Conservation (phyloP, 257 asterid genomes). For the Solanum appendiculatum region DNA sequence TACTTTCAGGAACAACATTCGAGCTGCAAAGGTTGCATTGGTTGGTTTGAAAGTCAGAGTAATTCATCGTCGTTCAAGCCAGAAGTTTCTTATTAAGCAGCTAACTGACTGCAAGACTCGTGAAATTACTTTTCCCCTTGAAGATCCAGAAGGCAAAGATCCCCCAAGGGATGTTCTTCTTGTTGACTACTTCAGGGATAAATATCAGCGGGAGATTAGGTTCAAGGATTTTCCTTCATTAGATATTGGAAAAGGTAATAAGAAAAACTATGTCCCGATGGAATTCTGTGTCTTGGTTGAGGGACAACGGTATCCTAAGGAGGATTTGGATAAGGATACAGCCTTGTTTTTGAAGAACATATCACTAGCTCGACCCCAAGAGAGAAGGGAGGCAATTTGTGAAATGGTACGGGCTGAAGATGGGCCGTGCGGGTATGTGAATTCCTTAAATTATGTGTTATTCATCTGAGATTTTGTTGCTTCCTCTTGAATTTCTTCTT, state of each 20-base stretch:
- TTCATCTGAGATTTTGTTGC: neutral
- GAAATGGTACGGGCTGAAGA: conserved; percentile 48
- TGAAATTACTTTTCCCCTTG: conserved; percentile 13
- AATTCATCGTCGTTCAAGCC: conserved; percentile 47
- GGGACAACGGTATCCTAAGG: conserved; percentile 63
- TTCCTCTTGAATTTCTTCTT: neutral
- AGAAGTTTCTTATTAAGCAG: conserved; percentile 34
- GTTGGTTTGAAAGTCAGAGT: conserved; percentile 55
- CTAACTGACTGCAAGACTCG: conserved; percentile 10
- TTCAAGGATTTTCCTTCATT: conserved; percentile 44
- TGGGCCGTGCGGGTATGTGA: conserved; percentile 71
- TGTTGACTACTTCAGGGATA: conserved; percentile 43
- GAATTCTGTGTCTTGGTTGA: conserved; percentile 55
- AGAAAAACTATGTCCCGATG: conserved; percentile 49
- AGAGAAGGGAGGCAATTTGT: conserved; percentile 27
- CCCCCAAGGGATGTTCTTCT: conserved; percentile 12
- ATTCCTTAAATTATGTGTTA: neutral
- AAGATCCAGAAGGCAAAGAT: conserved; percentile 34
- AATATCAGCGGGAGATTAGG: conserved; percentile 30
- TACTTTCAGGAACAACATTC: conserved; percentile 4
- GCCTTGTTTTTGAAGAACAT: conserved; percentile 17
- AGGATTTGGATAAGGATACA: conserved; percentile 24
- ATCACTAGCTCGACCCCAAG: conserved; percentile 34
- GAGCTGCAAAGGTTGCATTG: conserved; percentile 12
- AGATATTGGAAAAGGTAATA: conserved; percentile 33